Evolutionary conservation across 129 eudicot species (phyloP).

Genomic region (Flaveria ramosissima): DNA sequence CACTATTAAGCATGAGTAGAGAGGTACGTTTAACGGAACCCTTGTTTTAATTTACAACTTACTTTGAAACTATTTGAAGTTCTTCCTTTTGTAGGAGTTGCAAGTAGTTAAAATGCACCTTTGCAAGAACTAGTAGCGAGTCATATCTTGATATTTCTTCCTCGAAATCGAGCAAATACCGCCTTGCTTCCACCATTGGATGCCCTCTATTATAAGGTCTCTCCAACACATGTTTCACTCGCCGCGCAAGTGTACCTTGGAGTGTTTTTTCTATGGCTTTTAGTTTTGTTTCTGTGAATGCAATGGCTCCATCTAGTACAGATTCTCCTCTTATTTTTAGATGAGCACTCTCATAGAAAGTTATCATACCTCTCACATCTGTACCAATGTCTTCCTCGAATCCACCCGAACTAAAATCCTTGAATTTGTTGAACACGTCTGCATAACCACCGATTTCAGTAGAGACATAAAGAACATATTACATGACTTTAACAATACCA

Average conservation of each 20-base stretch:
- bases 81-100: conserved; percentile 9
- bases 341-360: background rate
- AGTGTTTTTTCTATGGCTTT: background rate
- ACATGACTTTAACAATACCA: too few relatives aligned
- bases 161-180: background rate
- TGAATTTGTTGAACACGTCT: background rate
- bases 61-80: background rate
- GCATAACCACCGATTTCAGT: background rate
- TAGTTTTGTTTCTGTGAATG: background rate
- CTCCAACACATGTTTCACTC: background rate
- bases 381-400: background rate
- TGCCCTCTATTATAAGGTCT: background rate
- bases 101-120: background rate
- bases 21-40: too few relatives aligned
- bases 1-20: too few relatives aligned
- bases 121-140: background rate
- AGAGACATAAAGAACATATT: too few relatives aligned
- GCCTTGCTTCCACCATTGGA: background rate
- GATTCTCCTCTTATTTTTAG: background rate
- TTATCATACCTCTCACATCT: background rate
- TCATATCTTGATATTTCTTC: background rate
- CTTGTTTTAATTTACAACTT: background rate
- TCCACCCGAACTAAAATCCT: background rate
- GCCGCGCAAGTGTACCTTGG: background rate
- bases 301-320: background rate